Conservation (phyloP, 257 asterid species). For the Fraxinus cuspidata region DNA sequence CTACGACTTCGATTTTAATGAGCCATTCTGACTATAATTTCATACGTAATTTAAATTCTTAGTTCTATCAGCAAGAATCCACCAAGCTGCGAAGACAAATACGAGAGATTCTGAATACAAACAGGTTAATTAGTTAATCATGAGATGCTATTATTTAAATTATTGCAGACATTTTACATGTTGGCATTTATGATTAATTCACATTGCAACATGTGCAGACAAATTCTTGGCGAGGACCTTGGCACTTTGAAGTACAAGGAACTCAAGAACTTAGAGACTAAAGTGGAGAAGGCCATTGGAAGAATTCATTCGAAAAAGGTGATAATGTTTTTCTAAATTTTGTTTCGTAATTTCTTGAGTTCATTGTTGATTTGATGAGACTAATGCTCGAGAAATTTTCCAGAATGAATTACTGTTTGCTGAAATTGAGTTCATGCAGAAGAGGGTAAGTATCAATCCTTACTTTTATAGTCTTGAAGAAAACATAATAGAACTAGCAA, state of each 20-base stretch:
- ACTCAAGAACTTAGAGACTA: slow-evolving; percentile 55
- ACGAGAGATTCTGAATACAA: slow-evolving; percentile 54
- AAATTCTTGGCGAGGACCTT: slow-evolving; percentile 76
- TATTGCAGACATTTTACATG: not conserved
- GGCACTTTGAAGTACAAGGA: slow-evolving; percentile 48
- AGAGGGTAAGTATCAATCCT: slow-evolving; percentile 55
- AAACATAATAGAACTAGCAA: no score
- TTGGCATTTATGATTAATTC: not conserved
- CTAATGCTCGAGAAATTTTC: slow-evolving; percentile 13
- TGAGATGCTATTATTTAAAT: not conserved
- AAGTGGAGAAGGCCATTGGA: slow-evolving; percentile 73
- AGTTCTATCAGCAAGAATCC: slow-evolving; percentile 90
- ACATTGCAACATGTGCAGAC: slow-evolving; percentile 35
- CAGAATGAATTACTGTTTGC: slow-evolving; percentile 85
- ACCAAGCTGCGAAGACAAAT: slow-evolving; percentile 62
- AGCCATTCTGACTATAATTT: not conserved
- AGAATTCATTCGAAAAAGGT: slow-evolving; percentile 80
- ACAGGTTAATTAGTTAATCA: slow-evolving; percentile 41
- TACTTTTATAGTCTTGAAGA: no score
- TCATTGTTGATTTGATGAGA: not conserved
- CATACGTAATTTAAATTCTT: slow-evolving; percentile 15
- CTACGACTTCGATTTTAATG: no score
- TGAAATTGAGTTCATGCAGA: slow-evolving; percentile 90
- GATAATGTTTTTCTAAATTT: not conserved
- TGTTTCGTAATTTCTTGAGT: not conserved